Conservation (phyloP, 257 asterid genomes). For the Thymus quinquecostatus region DNA sequence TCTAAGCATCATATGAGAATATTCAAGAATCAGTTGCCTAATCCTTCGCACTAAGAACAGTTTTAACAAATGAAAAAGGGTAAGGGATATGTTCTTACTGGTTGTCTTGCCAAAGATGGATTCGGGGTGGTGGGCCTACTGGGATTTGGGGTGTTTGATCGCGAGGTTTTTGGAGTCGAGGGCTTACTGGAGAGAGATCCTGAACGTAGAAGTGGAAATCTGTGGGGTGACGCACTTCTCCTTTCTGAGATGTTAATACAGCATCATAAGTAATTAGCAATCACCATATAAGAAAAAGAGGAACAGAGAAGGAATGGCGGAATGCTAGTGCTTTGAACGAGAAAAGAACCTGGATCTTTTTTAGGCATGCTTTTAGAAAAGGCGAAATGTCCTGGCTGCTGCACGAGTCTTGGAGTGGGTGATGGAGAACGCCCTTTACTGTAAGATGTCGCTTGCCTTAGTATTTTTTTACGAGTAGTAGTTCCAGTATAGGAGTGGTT, state of each 20-base stretch:
- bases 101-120: constrained; percentile 62
- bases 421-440: constrained; percentile 58
- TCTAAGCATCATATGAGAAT: constrained; percentile 22
- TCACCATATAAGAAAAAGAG: neutral
- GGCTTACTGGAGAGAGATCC: constrained; percentile 69
- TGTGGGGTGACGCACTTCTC: constrained; percentile 76
- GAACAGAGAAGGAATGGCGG: neutral
- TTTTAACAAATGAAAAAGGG: neutral
- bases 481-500: constrained; percentile 5
- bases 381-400: constrained; percentile 55
- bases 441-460: constrained; percentile 28
- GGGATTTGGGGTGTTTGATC: constrained; percentile 65
- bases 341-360: constrained; percentile 63
- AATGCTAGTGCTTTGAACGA: neutral
- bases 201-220: constrained; percentile 82
- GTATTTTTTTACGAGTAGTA: constrained; percentile 19
- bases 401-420: constrained; percentile 58
- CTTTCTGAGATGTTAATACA: constrained; percentile 52
- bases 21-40: neutral
- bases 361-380: constrained; percentile 52
- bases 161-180: constrained; percentile 71
- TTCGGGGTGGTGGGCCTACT: constrained; percentile 80
- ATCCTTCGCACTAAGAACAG: neutral
- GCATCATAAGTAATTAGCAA: constrained; percentile 8
- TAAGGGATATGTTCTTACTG: constrained; percentile 34